Base-by-base conservation (phyloP, 2,329 filamentous ascomycete species). In the Diaporthe aspalathi region DNA sequence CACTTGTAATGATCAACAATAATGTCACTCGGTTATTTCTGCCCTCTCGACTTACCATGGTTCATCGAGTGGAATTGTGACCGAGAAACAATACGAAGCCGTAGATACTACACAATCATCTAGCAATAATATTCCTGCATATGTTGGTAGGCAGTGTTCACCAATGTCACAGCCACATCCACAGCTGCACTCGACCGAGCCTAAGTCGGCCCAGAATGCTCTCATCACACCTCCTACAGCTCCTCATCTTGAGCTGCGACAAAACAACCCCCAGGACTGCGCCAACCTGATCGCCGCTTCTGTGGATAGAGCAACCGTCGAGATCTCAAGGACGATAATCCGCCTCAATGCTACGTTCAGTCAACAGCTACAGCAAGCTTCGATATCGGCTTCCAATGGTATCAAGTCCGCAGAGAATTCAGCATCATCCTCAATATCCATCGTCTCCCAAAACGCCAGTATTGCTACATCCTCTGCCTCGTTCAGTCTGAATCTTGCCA, bases 371-470 rank as follows among this genome's bases (percentile, higher is more conserved):
- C 56, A 62, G 5, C 56, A 47, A 62, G 56, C 38, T 20, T 47
- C 40, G 14, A 62, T 62, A 47, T 62, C 56, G 24, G 56, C 56
- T n/a, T 62, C 56, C 24, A 62, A 62, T 47, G 56, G 24, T n/a
- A 62, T 62, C 56, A 62, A 32, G 27, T 45, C 56, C 17, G 56
- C 56, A n/a, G 24, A 62, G 32, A 62, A 62, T 7, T 62, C 56
- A 32, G 56, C 56, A 32, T 62, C 56, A 16, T 62, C 56, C 4
- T 62, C 56, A 16, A 47, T 62, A 16, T 47, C 56, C n/a, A 57
- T 57, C 35, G 54, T 57, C 22, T 57, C 54, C 35, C 54, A 40
- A 47, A 62, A 62, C 38, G 56, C 56, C 24, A 62, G 56, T 24
- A 62, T 38, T 32, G 56, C 40, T 12, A 62, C 56, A 38, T 62